Evolutionary conservation across 179 eudicot genomes (phyloP).

Genomic region (Spergularia azorica): DNA sequence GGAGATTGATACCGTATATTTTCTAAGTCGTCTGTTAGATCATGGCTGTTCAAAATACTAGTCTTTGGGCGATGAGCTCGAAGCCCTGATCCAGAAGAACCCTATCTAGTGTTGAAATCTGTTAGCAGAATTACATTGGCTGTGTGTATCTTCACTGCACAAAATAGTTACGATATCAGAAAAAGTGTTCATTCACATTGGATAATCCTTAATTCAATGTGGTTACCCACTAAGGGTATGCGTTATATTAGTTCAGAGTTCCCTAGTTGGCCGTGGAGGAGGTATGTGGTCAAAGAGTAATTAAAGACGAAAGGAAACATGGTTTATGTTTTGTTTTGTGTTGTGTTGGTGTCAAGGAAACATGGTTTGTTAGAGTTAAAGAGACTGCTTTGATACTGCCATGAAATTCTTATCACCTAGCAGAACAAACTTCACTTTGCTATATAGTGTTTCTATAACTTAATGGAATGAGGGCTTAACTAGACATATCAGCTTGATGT

Average conservation of each 20-base stretch:
- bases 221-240: neutral
- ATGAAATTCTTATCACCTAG: neutral
- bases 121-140: neutral
- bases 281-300: neutral
- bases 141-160: neutral
- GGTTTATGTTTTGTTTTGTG: neutral
- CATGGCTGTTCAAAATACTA: too few species aligned
- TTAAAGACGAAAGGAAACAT: neutral
- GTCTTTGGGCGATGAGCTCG: too few species aligned
- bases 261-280: neutral
- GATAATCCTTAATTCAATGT: neutral
- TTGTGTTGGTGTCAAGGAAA: neutral
- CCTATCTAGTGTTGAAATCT: constrained; percentile 1
- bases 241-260: neutral
- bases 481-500: neutral
- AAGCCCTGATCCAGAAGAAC: neutral
- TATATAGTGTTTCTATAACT: neutral
- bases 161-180: neutral
- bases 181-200: neutral
- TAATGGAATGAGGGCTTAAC: neutral
- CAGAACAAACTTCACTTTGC: neutral
- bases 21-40: too few species aligned
- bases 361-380: neutral
- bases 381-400: too few species aligned
- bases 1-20: too few species aligned